Evolutionary conservation across 2,329 filamentous ascomycete species (phyloP).

Genomic region (Fonsecaea pugnacius): DNA sequence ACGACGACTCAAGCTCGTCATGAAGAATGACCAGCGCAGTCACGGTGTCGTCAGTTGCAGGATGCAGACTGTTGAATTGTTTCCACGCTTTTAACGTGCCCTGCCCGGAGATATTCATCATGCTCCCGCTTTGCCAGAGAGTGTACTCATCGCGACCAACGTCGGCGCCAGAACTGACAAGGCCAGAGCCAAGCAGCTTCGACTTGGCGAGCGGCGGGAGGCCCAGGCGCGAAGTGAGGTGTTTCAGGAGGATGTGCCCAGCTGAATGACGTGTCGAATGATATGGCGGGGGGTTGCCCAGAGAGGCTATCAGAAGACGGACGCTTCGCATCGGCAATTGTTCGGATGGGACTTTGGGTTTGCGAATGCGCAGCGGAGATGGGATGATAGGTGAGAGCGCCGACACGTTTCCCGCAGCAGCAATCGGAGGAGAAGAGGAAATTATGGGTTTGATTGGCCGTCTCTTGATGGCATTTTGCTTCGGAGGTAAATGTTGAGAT

Average conservation of each 20-base stretch:
- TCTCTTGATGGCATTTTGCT: slow-evolving; percentile 27
- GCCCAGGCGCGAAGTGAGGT: slow-evolving; percentile 59
- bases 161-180: slow-evolving; percentile 55
- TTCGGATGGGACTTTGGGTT: slow-evolving; percentile 8
- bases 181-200: slow-evolving; percentile 53
- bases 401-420: slow-evolving; percentile 1
- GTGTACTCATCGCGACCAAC: slow-evolving; percentile 59
- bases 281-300: slow-evolving; percentile 82
- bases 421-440: slow-evolving; percentile 1
- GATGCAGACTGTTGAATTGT: slow-evolving; percentile 47
- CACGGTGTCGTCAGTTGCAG: slow-evolving; percentile 38
- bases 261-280: slow-evolving; percentile 82
- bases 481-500: not conserved
- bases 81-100: slow-evolving; percentile 71
- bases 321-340: slow-evolving; percentile 24
- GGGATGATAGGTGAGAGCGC: slow-evolving; percentile 25
- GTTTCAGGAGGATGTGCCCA: slow-evolving; percentile 75
- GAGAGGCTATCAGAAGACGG: slow-evolving; percentile 78
- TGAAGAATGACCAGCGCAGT: slow-evolving; percentile 76
- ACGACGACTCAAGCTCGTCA: slow-evolving; percentile 78
- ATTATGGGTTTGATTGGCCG: slow-evolving; percentile 24
- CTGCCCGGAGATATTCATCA: slow-evolving; percentile 84
- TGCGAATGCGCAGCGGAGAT: slow-evolving; percentile 26
- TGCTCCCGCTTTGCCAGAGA: slow-evolving; percentile 72
- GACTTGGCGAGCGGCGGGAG: slow-evolving; percentile 58